These are phyloP conservation scores for Neoboletus magnificus DNA, from an alignment of 768 basidiomycete genomes.

Conservation along the genomic window DNA sequence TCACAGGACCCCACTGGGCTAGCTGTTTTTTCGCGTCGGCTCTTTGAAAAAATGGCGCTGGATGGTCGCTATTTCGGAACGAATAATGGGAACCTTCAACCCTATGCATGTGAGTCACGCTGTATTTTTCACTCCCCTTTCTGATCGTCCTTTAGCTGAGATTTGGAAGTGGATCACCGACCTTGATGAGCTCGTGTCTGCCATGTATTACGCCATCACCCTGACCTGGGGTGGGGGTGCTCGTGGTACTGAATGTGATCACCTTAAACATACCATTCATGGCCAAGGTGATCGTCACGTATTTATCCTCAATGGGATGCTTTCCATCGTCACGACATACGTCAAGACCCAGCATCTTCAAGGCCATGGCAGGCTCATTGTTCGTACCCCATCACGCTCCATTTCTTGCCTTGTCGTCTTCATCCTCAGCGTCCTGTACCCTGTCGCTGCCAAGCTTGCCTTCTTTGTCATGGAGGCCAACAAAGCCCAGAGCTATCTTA, in stretches of 20 bases:
- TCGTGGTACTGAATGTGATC: conserved; percentile 14
- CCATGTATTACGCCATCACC: conserved; percentile 9
- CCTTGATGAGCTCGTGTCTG: conserved; percentile 1
- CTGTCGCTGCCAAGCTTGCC: no score
- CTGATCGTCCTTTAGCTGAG: background rate
- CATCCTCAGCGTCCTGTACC: no score
- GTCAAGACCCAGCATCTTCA: no score
- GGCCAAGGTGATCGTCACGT: background rate
- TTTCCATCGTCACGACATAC: no score
- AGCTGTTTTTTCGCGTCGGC: rapidly evolving
- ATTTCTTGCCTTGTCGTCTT: no score
- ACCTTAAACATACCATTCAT: conserved; percentile 6
- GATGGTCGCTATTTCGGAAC: background rate
- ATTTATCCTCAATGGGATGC: background rate
- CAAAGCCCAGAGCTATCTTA: no score
- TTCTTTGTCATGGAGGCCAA: no score
- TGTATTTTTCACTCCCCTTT: background rate
- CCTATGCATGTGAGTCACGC: background rate
- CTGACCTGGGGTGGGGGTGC: conserved; percentile 17
- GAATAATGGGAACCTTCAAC: background rate
- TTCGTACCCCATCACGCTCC: no score
- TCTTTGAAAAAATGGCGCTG: background rate
- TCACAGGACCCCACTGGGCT: background rate
- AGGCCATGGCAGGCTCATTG: no score
- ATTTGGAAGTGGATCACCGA: conserved; percentile 8